Percentiles rank a stretch among this genome's conserved stretches.
Evolutionary conservation across 2,329 filamentous ascomycete genomes (phyloP).

Genomic region (Trichothecium roseum): DNA sequence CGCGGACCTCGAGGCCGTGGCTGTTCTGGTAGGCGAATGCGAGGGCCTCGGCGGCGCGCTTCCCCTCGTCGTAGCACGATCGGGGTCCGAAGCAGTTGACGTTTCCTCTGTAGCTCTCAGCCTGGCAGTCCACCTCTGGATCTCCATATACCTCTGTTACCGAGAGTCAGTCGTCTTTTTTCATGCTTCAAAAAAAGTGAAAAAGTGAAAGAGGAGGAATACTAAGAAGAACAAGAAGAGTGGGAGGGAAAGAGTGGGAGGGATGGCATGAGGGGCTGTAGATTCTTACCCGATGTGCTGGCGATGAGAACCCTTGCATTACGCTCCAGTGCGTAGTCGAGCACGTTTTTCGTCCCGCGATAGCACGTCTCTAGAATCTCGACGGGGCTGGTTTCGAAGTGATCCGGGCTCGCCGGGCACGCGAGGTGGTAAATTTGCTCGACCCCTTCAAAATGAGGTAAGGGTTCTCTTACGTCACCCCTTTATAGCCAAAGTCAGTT

Average conservation of each 20-base stretch:
- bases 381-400: conserved; percentile 5
- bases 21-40: conserved; percentile 16
- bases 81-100: conserved; percentile 29
- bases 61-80: conserved; percentile 31
- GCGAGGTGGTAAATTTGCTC: conserved; percentile 8
- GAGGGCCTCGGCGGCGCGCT: conserved; percentile 25
- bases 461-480: conserved; percentile 4
- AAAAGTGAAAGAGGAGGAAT: no score
- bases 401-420: conserved; percentile 7
- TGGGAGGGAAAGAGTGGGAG: background rate
- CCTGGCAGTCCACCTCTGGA: conserved; percentile 1
- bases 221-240: background rate
- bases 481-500: conserved; percentile 2
- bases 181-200: no score
- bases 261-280: background rate
- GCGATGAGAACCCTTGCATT: conserved; percentile 5
- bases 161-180: no score
- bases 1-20: conserved; percentile 11
- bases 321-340: conserved; percentile 5
- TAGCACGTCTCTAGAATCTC: conserved; percentile 8
- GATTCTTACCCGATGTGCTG: conserved; percentile 7
- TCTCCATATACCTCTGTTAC: conserved; percentile 7
- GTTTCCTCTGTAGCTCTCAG: conserved; percentile 24
- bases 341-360: conserved; percentile 6
- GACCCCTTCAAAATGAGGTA: conserved; percentile 4